Percentiles rank a stretch among this genome's conserved stretches.
Conservation (phyloP, 768 basidiomycete species). For the Tulasnella sp. region DNA sequence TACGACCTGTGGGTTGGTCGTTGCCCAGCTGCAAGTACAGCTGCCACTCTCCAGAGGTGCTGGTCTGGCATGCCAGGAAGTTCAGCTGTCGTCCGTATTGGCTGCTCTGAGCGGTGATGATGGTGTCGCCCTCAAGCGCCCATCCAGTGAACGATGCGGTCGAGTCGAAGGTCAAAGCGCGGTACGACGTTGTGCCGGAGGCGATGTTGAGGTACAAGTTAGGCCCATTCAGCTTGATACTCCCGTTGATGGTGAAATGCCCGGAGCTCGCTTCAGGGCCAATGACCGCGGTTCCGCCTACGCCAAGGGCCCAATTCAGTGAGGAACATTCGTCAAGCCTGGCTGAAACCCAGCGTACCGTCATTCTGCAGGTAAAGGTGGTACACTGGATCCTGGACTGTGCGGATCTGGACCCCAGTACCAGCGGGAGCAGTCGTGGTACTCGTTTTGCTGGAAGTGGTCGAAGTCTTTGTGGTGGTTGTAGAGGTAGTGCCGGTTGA, state of each 20-base stretch:
- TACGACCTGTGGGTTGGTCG: constrained; percentile 42
- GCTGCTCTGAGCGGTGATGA: constrained; percentile 40
- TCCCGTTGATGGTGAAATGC: constrained; percentile 49
- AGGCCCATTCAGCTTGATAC: constrained; percentile 47
- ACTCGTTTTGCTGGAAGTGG: constrained; percentile 31
- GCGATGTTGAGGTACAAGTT: constrained; percentile 51
- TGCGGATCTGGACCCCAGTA: constrained; percentile 49
- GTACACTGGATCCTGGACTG: constrained; percentile 51
- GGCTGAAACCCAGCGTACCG: constrained; percentile 38
- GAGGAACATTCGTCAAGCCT: background rate
- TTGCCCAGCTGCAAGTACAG: constrained; percentile 53
- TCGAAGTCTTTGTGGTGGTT: constrained; percentile 30
- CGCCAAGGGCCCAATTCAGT: background rate
- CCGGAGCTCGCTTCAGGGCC: constrained; percentile 53
- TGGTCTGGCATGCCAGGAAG: constrained; percentile 53
- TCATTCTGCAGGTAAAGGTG: constrained; percentile 56
- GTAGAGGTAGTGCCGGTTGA: background rate
- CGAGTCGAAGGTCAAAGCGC: constrained; percentile 46
- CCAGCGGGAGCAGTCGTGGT: constrained; percentile 32
- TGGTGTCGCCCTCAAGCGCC: constrained; percentile 58
- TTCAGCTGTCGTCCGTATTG: constrained; percentile 51
- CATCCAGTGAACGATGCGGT: constrained; percentile 53
- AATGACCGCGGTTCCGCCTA: constrained; percentile 50
- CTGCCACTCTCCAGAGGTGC: constrained; percentile 44
- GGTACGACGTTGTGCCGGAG: constrained; percentile 48